Evolutionary conservation across 805 yeast species (phyloP).

Genomic region (Torulaspora indica): DNA sequence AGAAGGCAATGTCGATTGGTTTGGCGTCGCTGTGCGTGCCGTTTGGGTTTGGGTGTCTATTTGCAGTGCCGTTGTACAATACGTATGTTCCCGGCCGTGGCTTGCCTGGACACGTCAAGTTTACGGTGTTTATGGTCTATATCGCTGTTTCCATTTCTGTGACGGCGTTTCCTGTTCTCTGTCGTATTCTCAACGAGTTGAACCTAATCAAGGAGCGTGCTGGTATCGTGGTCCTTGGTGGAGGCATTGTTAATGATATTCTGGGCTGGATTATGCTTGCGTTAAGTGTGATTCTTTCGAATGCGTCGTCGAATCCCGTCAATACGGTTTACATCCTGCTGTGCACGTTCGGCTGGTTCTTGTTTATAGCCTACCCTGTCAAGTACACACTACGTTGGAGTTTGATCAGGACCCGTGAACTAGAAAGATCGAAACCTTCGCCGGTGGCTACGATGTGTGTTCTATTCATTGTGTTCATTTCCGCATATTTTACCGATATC

Average conservation of each 20-base stretch:
- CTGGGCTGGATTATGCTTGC: slow-evolving; percentile 80
- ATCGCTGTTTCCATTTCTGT: slow-evolving; percentile 80
- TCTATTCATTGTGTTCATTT: slow-evolving; percentile 51
- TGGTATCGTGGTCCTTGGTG: slow-evolving; percentile 69
- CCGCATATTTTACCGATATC: slow-evolving; percentile 76
- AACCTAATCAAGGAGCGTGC: slow-evolving; percentile 67
- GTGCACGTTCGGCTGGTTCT: slow-evolving; percentile 64
- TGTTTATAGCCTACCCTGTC: slow-evolving; percentile 55
- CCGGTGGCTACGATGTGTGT: slow-evolving; percentile 55
- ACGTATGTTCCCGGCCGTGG: slow-evolving; percentile 42
- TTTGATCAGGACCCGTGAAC: slow-evolving; percentile 49
- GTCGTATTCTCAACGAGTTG: slow-evolving; percentile 70
- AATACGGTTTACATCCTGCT: slow-evolving; percentile 65
- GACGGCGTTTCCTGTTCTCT: slow-evolving; percentile 82
- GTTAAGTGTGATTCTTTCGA: slow-evolving; percentile 68
- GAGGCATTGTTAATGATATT: slow-evolving; percentile 76
- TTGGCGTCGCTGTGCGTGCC: slow-evolving; percentile 70
- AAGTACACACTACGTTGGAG: slow-evolving; percentile 45
- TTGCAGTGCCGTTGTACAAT: slow-evolving; percentile 63
- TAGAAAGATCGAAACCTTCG: slow-evolving; percentile 57
- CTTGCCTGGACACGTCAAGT: slow-evolving; percentile 41
- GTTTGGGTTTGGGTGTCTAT: slow-evolving; percentile 71
- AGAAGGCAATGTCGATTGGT: slow-evolving; percentile 65
- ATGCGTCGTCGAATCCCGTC: slow-evolving; percentile 57
- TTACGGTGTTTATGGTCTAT: slow-evolving; percentile 73